Percentiles rank a stretch among this genome's conserved stretches.
Conservation (phyloP, 2,329 filamentous ascomycete genomes). For the Pseudogymnoascus sp. region DNA sequence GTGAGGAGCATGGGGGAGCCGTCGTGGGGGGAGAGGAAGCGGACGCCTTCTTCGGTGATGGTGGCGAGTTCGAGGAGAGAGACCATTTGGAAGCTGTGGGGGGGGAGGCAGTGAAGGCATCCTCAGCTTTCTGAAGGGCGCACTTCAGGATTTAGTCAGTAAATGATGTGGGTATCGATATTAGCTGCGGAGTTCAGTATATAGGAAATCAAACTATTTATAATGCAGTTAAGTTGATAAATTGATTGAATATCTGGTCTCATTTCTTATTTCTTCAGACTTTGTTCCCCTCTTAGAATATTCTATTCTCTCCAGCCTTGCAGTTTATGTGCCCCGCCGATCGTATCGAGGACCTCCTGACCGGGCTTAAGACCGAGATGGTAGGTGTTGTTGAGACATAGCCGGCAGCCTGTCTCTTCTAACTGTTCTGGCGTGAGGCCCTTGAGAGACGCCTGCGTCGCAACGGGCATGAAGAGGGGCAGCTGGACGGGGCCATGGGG, state of each 20-base stretch:
- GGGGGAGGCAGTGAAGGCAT: conserved; percentile 28
- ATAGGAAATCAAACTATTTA: neutral
- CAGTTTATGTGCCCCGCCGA: conserved; percentile 88
- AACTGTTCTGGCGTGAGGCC: conserved; percentile 89
- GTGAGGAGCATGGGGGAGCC: conserved; percentile 93
- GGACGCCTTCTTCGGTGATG: conserved; percentile 87
- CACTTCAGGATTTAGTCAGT: neutral
- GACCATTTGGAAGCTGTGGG: conserved; percentile 89
- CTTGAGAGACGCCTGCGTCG: conserved; percentile 92
- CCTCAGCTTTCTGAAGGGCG: neutral
- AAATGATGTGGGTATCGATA: neutral
- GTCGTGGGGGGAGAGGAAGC: conserved; percentile 94
- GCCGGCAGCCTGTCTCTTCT: conserved; percentile 76
- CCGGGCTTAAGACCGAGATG: conserved; percentile 93
- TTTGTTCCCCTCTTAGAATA: neutral
- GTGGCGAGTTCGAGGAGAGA: conserved; percentile 87
- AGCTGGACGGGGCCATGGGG: conserved; percentile 87
- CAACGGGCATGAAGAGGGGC: conserved; percentile 97
- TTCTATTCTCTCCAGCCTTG: conserved; percentile 65
- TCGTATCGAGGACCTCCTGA: conserved; percentile 74
- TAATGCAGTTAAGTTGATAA: neutral
- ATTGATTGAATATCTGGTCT: neutral
- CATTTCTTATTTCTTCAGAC: neutral
- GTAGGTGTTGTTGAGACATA: conserved; percentile 98
- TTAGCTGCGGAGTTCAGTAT: neutral